Conservation (phyloP, 805 yeast species). For the Candida dendrica region DNA sequence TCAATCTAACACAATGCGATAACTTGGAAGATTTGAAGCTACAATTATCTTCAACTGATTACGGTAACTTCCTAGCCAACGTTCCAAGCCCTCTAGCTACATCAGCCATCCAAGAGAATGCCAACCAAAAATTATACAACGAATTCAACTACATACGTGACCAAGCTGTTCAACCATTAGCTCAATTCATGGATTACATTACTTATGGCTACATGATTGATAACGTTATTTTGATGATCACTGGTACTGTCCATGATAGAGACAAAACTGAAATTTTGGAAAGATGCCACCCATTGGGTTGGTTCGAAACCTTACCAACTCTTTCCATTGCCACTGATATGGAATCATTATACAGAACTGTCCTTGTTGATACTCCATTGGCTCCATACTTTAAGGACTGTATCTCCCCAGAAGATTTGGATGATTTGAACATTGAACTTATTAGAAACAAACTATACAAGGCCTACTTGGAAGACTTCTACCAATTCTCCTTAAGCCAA, state of each 20-base stretch:
- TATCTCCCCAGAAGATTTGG: conserved; percentile 78
- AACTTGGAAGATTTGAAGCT: conserved; percentile 87
- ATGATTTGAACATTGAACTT: conserved; percentile 92
- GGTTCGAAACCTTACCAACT: conserved; percentile 97
- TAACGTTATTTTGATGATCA: conserved; percentile 90
- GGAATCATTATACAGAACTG: conserved; percentile 87
- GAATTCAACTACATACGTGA: conserved; percentile 82
- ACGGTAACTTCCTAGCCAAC: conserved; percentile 82
- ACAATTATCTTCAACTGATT: conserved; percentile 93
- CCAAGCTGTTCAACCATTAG: conserved; percentile 74
- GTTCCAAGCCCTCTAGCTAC: conserved; percentile 82
- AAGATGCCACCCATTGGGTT: conserved; percentile 94
- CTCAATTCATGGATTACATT: conserved; percentile 84
- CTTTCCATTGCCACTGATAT: conserved; percentile 91
- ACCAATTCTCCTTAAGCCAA: conserved; percentile 49
- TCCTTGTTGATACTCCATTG: conserved; percentile 91
- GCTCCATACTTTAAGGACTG: conserved; percentile 95
- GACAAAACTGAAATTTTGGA: conserved; percentile 82
- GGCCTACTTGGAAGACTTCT: conserved; percentile 88
- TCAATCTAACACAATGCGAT: conserved; percentile 94
- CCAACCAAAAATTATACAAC: conserved; percentile 64
- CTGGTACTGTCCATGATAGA: conserved; percentile 94
- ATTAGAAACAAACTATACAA: conserved; percentile 86
- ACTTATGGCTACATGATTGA: conserved; percentile 98
- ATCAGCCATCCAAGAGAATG: conserved; percentile 73